Conservation (phyloP, 2,329 filamentous ascomycete species). For the Coleophoma cylindrospora region DNA sequence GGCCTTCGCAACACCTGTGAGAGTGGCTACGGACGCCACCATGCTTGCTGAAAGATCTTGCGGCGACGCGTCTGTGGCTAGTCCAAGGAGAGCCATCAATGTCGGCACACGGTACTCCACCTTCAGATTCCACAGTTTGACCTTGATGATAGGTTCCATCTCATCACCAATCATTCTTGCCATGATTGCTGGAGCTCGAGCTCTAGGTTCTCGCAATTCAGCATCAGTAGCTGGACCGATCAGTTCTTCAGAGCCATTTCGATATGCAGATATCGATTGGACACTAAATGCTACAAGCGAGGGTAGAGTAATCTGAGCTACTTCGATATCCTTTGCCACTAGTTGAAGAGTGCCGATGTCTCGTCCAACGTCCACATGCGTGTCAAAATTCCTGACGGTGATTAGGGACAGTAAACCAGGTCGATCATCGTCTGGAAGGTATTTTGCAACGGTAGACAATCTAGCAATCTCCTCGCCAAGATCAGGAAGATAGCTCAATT, state of each 20-base stretch:
- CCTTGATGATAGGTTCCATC: constrained; percentile 83
- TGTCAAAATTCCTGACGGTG: constrained; percentile 57
- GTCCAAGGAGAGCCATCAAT: constrained; percentile 71
- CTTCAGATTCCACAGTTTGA: constrained; percentile 79
- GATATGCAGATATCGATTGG: constrained; percentile 52
- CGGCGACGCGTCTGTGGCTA: constrained; percentile 60
- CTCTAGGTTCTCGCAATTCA: constrained; percentile 18
- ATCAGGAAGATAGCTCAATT: constrained; percentile 62
- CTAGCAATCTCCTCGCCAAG: constrained; percentile 76
- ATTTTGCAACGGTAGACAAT: constrained; percentile 85
- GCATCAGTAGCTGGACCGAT: constrained; percentile 46
- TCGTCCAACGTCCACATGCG: constrained; percentile 59
- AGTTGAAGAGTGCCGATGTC: constrained; percentile 61
- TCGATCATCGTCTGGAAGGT: constrained; percentile 90
- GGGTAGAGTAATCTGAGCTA: constrained; percentile 80
- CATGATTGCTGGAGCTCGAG: constrained; percentile 68
- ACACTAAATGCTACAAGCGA: constrained; percentile 76
- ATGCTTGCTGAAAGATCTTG: constrained; percentile 73
- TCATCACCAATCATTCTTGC: constrained; percentile 89
- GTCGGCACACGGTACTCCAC: constrained; percentile 88
- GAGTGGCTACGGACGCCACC: constrained; percentile 72
- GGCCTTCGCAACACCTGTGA: constrained; percentile 60
- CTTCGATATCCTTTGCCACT: constrained; percentile 58
- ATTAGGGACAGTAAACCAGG: constrained; percentile 79
- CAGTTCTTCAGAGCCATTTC: constrained; percentile 68